These are phyloP conservation scores for Pholiota molesta DNA, from an alignment of 768 basidiomycete genomes.

Conservation along the genomic window DNA sequence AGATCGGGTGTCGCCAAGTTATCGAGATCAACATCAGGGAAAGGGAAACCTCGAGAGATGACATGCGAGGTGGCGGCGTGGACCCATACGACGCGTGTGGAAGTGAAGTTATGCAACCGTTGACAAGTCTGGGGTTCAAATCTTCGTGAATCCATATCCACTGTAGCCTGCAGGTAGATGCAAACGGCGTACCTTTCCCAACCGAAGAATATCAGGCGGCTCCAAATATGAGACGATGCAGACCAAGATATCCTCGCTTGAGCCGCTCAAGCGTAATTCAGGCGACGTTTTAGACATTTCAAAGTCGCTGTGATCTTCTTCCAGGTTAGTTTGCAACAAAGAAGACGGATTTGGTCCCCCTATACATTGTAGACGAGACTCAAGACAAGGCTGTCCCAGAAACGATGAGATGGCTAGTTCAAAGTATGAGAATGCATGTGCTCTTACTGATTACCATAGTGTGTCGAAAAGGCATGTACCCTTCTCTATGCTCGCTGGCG, in stretches of 20 bases:
- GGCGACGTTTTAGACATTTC: not conserved
- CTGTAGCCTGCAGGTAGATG: not conserved
- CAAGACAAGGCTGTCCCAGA: too few species aligned
- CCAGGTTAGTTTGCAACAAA: not conserved
- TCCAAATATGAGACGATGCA: constrained; percentile 34
- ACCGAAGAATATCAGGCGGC: constrained; percentile 41
- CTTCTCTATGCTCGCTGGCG: too few species aligned
- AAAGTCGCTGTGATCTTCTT: not conserved
- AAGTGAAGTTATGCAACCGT: constrained; percentile 46
- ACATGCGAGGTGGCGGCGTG: constrained; percentile 49
- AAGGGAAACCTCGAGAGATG: constrained; percentile 51
- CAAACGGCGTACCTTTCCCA: constrained; percentile 41
- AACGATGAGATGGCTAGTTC: too few species aligned
- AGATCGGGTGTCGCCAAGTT: constrained; percentile 45
- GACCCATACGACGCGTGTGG: constrained; percentile 58
- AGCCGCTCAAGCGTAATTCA: not conserved
- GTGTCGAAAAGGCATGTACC: too few species aligned
- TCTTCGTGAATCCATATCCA: constrained; percentile 1
- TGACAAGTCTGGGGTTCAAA: constrained; percentile 48
- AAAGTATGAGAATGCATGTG: too few species aligned
- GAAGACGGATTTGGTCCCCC: not conserved
- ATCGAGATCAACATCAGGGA: constrained; percentile 40
- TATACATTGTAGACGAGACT: not conserved
- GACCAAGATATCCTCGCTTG: constrained; percentile 33
- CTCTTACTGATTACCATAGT: too few species aligned